These are phyloP conservation scores for Corynespora cassiicola DNA, from an alignment of 2,329 filamentous ascomycete genomes.

Conservation along the genomic window DNA sequence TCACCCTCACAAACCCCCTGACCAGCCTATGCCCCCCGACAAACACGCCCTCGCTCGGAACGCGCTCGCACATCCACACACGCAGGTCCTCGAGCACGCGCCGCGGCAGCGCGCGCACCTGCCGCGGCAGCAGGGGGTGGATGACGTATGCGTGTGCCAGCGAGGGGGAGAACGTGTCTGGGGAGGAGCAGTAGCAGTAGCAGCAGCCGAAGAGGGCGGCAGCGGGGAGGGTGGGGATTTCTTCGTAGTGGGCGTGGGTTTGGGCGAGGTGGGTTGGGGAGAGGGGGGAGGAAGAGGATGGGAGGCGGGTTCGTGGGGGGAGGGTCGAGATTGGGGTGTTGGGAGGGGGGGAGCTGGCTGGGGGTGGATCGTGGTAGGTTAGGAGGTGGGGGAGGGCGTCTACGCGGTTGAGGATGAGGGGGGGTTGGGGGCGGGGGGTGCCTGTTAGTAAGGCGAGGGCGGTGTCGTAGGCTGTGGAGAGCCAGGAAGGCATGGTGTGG, in stretches of 20 bases:
- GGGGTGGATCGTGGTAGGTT: conserved; percentile 4
- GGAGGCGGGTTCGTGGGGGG: neutral
- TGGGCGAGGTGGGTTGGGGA: conserved; percentile 7
- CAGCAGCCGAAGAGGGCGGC: too few species aligned
- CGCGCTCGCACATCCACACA: conserved; percentile 15
- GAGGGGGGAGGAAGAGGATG: neutral
- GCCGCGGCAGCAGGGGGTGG: conserved; percentile 10
- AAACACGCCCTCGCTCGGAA: conserved; percentile 7
- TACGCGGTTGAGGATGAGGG: conserved; percentile 6
- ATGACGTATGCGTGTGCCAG: conserved; percentile 14
- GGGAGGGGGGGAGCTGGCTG: conserved; percentile 3
- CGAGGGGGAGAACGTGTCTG: conserved; percentile 8
- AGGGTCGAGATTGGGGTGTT: conserved; percentile 1
- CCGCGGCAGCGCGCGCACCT: conserved; percentile 9
- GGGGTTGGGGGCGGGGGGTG: too few species aligned
- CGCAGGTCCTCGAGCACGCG: conserved; percentile 13
- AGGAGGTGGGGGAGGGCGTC: conserved; percentile 6
- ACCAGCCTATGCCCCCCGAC: conserved; percentile 5
- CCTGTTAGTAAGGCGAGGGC: too few species aligned
- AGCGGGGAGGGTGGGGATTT: conserved; percentile 17
- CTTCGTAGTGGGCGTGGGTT: conserved; percentile 21
- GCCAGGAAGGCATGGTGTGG: too few species aligned
- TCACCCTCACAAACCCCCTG: conserved; percentile 4
- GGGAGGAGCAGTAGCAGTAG: too few species aligned
- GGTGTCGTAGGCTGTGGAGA: too few species aligned